Evolutionary conservation across 164 flowering plant genomes (phyloP), one percentile per base, ranked within the genome.

Genomic region (Aristolochia contorta): DNA sequence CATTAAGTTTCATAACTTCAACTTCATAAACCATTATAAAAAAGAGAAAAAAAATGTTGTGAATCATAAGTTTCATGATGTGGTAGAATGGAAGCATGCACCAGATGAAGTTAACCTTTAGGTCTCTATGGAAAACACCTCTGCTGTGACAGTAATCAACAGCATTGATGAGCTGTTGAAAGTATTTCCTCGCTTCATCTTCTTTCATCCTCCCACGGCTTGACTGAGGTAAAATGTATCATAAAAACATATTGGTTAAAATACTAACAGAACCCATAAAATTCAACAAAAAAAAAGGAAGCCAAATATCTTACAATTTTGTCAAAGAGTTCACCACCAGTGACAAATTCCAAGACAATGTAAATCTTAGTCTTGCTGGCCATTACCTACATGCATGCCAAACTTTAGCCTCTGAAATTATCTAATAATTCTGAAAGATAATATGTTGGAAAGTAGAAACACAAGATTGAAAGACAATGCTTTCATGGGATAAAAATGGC

Each of bases 81-180:
- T 7, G 7, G 43, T 37, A 37, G 10, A 37, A 37, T 37, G 43
- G 43, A 8, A 37, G 43, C 3, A 37, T 37, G 7, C 8, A 12
- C 4, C 53, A 51, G 33, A 33, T 51, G 0, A 14, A 9, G 5
- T 12, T 23, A 43, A 89, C 98, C 97, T 92, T 92, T 24, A 92
- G 76, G 67, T 92, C 98, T 67, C 98, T 77, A 64, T 92, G 98
- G 70, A 37, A 92, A 43, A 92, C 98, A 19, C 98, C 94, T 76
- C 98, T 82, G 67, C 97, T 89, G 72, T 92, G 98, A 67, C 97
- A 92, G 70, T 92, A 89, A 81, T 93, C 98, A 53, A 93, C 94
- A 21, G 97, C 96, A 75, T 84, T 82, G 57, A 93, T 87, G 56
- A 93, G 89, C 72, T 87, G 94, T 77, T 93, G 98, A 73, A 93